Evolutionary conservation across 2,329 filamentous ascomycete species (phyloP).

Genomic region (Fonsecaea nubica): DNA sequence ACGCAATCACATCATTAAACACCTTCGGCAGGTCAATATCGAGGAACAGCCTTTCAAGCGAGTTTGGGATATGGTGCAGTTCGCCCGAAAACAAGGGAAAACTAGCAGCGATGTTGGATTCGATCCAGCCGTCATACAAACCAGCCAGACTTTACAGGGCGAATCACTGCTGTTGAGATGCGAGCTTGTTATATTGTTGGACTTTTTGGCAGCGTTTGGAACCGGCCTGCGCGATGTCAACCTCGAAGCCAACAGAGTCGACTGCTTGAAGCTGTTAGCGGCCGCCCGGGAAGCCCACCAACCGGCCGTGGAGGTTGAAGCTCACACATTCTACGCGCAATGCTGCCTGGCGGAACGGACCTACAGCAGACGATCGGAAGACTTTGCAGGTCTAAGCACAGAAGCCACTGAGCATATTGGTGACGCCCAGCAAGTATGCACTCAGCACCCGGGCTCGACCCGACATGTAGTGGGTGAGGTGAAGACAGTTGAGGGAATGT

Average conservation of each 20-base stretch:
- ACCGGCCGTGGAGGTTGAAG: slow-evolving; percentile 58
- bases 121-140: slow-evolving; percentile 46
- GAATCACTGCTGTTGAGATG: slow-evolving; percentile 56
- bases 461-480: slow-evolving; percentile 54
- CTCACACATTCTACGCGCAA: slow-evolving; percentile 58
- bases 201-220: slow-evolving; percentile 46
- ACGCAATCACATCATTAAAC: slow-evolving; percentile 40
- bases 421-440: neutral
- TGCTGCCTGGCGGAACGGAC: slow-evolving; percentile 54
- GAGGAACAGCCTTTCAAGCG: slow-evolving; percentile 50
- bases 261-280: slow-evolving; percentile 52
- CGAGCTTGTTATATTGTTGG: slow-evolving; percentile 56
- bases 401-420: neutral
- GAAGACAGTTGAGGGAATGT: slow-evolving; percentile 54
- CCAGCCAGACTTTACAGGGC: slow-evolving; percentile 52
- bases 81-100: slow-evolving; percentile 42
- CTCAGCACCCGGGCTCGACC: slow-evolving; percentile 17
- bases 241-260: slow-evolving; percentile 46
- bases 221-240: slow-evolving; percentile 39
- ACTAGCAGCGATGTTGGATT: slow-evolving; percentile 40
- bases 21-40: slow-evolving; percentile 44
- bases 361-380: neutral
- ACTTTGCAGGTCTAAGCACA: neutral
- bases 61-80: slow-evolving; percentile 47
- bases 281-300: slow-evolving; percentile 47